Conservation (phyloP, 2,329 filamentous ascomycete genomes). For the Fusarium coicis region DNA sequence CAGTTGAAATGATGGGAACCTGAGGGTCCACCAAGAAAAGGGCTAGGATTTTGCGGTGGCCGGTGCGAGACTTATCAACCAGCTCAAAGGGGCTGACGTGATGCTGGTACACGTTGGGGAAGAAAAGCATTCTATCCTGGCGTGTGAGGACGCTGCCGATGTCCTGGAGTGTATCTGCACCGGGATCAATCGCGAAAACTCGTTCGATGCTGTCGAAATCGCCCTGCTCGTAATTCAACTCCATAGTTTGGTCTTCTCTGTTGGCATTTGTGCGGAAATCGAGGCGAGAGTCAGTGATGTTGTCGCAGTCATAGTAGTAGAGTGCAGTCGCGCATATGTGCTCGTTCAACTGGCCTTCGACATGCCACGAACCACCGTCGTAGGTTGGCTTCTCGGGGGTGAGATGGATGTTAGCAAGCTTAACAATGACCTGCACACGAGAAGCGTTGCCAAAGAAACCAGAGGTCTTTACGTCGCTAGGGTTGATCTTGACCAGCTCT, state of each 20-base stretch:
- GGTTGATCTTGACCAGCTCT: conserved; percentile 17
- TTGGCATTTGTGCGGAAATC: conserved; percentile 59
- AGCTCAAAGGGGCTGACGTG: conserved; percentile 63
- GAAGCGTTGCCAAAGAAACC: conserved; percentile 45
- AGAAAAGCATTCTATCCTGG: conserved; percentile 62
- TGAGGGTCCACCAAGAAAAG: conserved; percentile 71
- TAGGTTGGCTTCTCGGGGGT: conserved; percentile 67
- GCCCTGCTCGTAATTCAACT: conserved; percentile 46
- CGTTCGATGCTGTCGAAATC: conserved; percentile 50
- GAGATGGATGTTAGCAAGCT: conserved; percentile 70
- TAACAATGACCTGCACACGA: conserved; percentile 70
- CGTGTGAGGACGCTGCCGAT: conserved; percentile 60
- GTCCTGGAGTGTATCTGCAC: conserved; percentile 43
- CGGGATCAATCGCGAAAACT: conserved; percentile 49
- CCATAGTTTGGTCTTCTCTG: conserved; percentile 39
- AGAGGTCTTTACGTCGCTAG: conserved; percentile 39
- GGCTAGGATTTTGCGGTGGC: conserved; percentile 69
- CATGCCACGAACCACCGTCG: conserved; percentile 63
- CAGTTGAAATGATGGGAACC: conserved; percentile 55
- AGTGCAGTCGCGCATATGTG: conserved; percentile 71
- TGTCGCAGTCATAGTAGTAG: conserved; percentile 70
- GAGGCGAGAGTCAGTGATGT: conserved; percentile 65
- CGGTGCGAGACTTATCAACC: conserved; percentile 60
- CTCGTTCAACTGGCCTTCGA: conserved; percentile 69
- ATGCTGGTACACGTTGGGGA: conserved; percentile 66